phyloP scores from a whole-genome alignment of 768 basidiomycete genomes.

The Auriscalpium microsporum region DNA sequence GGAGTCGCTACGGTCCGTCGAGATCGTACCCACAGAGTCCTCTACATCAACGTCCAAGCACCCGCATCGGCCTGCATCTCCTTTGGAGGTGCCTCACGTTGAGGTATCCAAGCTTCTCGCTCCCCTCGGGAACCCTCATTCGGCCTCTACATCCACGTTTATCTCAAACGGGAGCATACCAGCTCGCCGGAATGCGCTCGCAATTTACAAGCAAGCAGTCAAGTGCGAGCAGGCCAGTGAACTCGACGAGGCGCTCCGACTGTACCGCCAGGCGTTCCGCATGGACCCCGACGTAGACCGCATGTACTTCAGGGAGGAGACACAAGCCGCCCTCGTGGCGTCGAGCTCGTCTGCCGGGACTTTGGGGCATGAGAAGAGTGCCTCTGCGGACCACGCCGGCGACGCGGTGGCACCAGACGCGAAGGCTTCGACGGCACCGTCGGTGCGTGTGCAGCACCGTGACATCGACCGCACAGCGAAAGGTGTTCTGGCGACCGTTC shows the following conservation, averaged over 20 bases:
- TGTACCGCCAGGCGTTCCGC: constrained; percentile 79
- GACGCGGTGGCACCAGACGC: not conserved
- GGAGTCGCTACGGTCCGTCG: not conserved
- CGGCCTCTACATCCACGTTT: not conserved
- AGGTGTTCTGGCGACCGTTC: constrained; percentile 36
- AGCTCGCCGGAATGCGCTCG: constrained; percentile 42
- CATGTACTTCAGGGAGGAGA: constrained; percentile 45
- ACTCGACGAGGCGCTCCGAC: constrained; percentile 62
- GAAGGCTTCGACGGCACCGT: constrained; percentile 8
- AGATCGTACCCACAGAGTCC: not conserved
- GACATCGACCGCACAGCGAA: constrained; percentile 22
- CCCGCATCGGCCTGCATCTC: constrained; percentile 2
- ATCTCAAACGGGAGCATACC: constrained; percentile 12
- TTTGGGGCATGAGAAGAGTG: not conserved
- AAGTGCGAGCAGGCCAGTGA: constrained; percentile 65
- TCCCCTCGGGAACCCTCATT: not conserved
- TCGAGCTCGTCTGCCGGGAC: not conserved
- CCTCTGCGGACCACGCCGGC: not conserved
- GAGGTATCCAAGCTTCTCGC: not conserved
- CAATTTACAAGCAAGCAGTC: constrained; percentile 62
- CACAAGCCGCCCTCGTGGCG: not conserved
- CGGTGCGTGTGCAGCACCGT: constrained; percentile 5
- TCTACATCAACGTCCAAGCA: not conserved
- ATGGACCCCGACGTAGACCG: constrained; percentile 70
- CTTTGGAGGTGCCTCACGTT: not conserved